Evolutionary conservation across 768 basidiomycete species (phyloP).

Genomic region (Pholiota microspora): DNA sequence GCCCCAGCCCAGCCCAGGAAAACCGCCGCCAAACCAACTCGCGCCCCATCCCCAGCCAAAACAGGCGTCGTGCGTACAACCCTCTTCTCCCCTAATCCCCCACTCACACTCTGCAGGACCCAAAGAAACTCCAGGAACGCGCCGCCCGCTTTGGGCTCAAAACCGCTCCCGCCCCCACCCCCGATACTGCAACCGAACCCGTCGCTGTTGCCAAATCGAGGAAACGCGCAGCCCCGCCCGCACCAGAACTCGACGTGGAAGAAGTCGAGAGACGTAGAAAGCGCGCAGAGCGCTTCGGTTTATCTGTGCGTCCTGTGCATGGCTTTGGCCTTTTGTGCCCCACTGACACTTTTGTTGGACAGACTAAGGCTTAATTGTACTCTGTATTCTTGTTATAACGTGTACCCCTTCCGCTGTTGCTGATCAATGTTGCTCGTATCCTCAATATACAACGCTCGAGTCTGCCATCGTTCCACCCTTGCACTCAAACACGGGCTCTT

Average conservation of each 20-base stretch:
- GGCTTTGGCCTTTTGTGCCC: not conserved
- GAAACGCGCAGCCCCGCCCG: conserved; percentile 24
- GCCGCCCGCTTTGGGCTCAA: conserved; percentile 52
- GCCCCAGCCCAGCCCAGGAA: conserved; percentile 21
- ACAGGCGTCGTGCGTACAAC: conserved; percentile 25
- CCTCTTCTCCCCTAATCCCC: not conserved
- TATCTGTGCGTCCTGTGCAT: conserved; percentile 17
- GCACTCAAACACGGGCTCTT: not conserved
- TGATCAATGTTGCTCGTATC: conserved; percentile 1
- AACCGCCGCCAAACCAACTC: conserved; percentile 11
- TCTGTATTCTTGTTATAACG: conserved; percentile 9
- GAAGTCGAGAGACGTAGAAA: conserved; percentile 57
- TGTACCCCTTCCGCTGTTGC: conserved; percentile 16
- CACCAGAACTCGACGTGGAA: conserved; percentile 50
- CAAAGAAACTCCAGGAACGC: conserved; percentile 49
- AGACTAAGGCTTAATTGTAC: conserved; percentile 17
- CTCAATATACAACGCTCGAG: not conserved
- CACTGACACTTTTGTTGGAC: not conserved
- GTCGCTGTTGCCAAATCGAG: conserved; percentile 29
- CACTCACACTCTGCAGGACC: conserved; percentile 32
- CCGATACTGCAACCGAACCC: too few species aligned
- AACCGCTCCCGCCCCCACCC: conserved; percentile 9
- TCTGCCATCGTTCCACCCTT: too few species aligned
- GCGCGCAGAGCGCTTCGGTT: conserved; percentile 64
- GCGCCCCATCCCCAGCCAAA: conserved; percentile 6